Evolutionary conservation across 768 basidiomycete species (phyloP).

Genomic region (Phaeolepiota aurea): DNA sequence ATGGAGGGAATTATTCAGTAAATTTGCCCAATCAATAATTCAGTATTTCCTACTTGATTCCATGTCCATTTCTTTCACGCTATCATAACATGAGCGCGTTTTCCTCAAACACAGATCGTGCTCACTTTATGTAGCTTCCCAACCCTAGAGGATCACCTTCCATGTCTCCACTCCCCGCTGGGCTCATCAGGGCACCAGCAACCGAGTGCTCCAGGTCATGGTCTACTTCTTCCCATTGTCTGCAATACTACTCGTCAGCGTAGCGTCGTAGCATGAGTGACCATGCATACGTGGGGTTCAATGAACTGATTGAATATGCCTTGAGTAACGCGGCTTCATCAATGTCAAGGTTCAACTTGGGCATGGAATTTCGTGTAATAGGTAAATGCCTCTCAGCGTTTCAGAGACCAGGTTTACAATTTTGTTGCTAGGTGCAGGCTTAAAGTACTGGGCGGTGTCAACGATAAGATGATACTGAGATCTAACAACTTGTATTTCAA

Average conservation of each 20-base stretch:
- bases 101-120: slow-evolving; percentile 4
- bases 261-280: slow-evolving; percentile 1
- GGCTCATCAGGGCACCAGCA: slow-evolving; percentile 58
- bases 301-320: slow-evolving; percentile 75
- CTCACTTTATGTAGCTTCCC: slow-evolving; percentile 54
- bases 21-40: too few species aligned
- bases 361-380: too few species aligned
- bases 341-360: slow-evolving; percentile 56
- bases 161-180: slow-evolving; percentile 39
- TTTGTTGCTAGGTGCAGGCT: too few species aligned
- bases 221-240: slow-evolving; percentile 87
- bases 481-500: too few species aligned
- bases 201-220: slow-evolving; percentile 75
- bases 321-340: slow-evolving; percentile 83
- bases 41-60: slow-evolving; percentile 65
- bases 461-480: too few species aligned
- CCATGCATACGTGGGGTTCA: slow-evolving; percentile 58
- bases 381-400: too few species aligned
- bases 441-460: too few species aligned
- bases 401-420: too few species aligned
- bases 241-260: slow-evolving; percentile 17
- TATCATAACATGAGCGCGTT: slow-evolving; percentile 14
- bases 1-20: neutral
- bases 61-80: slow-evolving; percentile 61
- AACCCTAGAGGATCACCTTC: slow-evolving; percentile 79